Evolutionary conservation across 441 rosid species (phyloP), one percentile per base, ranked within the genome.

Genomic region (Adansonia gregorii): DNA sequence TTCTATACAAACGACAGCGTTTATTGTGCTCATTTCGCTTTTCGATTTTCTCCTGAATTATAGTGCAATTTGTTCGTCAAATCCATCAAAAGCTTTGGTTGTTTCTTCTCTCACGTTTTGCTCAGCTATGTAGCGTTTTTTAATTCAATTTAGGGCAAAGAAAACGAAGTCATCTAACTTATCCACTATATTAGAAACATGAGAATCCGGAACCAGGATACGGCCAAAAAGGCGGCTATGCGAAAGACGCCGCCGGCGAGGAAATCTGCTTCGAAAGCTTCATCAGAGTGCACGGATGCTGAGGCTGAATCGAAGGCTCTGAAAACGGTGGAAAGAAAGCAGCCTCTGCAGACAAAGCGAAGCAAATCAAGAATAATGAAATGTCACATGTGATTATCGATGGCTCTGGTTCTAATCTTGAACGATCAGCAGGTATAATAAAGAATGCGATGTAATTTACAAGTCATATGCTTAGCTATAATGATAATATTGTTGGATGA

Each of bases 121-220:
- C 20, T 64, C 43, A 14, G 8, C 8, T 35, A 12, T 61, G 7
- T 64, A 64, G 48, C 22, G 2, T 64, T 64, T 31, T 39, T 4
- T 45, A 4, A 15, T 67, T 19, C 17, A 45, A 9, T 41, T 66
- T 41, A 9, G 31, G 54, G 8, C 27, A 67, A 17, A 67, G 52
- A 46, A 67, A 45, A 20, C 39, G 31, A 67, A 67, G 11, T 49
- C 41, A 12, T 68, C 39, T 22, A 3, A 59, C 15, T 22, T 58
- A 45, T 20, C 20, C 8, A 1, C 19, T 12, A 6, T 11, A 5
- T 11, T 22, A 6, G 15, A 15, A 14, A 69, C 3, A 89, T 88
- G 93, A 88, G 77, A 80, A 80, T 85, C 6, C 84, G 85, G 73
- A 89, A 84, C 48, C 51, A 80, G 12, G 83, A 74, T 19, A 39